phyloP scores from a whole-genome alignment of 306 rosid genomes.

The Spatholobus suberectus region DNA sequence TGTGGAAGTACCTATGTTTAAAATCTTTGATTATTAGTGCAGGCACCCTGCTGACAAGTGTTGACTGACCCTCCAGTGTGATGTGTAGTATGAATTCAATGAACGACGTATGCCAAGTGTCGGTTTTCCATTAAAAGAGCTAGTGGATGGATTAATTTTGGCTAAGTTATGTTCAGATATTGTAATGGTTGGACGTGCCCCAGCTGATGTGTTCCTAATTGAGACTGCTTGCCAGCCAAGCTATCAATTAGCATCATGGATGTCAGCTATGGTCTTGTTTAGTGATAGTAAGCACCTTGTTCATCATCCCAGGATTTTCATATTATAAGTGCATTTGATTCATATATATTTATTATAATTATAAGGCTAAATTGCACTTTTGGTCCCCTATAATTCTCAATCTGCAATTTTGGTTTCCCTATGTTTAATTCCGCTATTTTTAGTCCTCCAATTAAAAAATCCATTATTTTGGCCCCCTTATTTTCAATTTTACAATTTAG shows the following conservation, averaged over 20 bases:
- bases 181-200: constrained; percentile 34
- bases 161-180: background rate
- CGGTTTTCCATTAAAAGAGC: constrained; percentile 33
- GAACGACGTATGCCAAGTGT: background rate
- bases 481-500: no score
- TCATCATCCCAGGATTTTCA: background rate
- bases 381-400: no score
- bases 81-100: constrained; percentile 19
- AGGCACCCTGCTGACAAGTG: no score
- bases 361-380: no score
- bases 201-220: constrained; percentile 23
- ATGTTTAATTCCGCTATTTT: no score
- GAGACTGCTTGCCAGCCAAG: constrained; percentile 29
- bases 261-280: constrained; percentile 31
- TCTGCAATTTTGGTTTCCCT: no score
- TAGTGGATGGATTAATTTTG: constrained; percentile 38
- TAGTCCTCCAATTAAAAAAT: no score
- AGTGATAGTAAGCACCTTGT: constrained; percentile 39
- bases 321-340: constrained; percentile 22
- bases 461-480: no score
- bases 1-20: constrained; percentile 17
- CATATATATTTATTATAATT: background rate
- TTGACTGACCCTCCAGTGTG: constrained; percentile 27
- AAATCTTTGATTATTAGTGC: constrained; percentile 27
- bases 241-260: constrained; percentile 32